Evolutionary conservation across 2,329 filamentous ascomycete genomes (phyloP), one percentile per base, ranked within the genome.

Genomic region (Scedosporium boydii): DNA sequence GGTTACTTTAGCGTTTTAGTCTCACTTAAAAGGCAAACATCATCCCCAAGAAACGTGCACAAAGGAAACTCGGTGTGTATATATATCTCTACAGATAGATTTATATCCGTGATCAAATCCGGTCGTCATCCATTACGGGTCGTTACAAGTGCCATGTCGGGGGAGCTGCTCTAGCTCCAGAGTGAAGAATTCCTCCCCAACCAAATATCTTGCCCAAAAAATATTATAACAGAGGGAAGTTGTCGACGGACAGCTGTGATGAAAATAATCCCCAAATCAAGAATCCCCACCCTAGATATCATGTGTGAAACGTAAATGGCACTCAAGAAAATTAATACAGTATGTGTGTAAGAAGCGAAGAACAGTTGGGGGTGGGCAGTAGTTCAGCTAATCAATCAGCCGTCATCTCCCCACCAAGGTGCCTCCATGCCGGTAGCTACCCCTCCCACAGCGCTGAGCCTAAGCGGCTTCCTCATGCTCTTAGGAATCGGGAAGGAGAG

Each of bases 341-440:
- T 10, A 7, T 6, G 60, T 6, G 60, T 16, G 29, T 61, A 65
- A 64, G 55, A 29, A 55, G 27, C 63, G 58, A 63, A 51, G 23
- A 21, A 34, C 29, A 62, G 48, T n/a, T 10, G 34, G 27, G 16
- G 23, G 23, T n/a, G 26, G 21, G 23, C n/a, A n/a, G 14, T 7
- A 26, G 9, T 44, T 16, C n/a, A 38, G 27, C 18, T 10, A 23
- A 12, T 42, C 46, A 23, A 64, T 70, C 65, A 72, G 61, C 70
- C 75, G 51, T 79, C 75, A 58, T 78, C 75, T n/a, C 74, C 76
- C 76, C 74, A 77, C 68, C 70, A 74, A 2, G 73, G 72, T 42
- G 71, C 67, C 6, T 72, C 70, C 4, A 68, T 68, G 27, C 67
- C 66, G 6, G 21, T 55, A 27, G 4, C 23, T 2, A 69, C 65